A percentile compares a stretch with the other conserved stretches of the same genome.
These are phyloP conservation scores for Saccharomycopsis oosterbeekiorum DNA, from an alignment of 805 yeast species.

Conservation along the genomic window DNA sequence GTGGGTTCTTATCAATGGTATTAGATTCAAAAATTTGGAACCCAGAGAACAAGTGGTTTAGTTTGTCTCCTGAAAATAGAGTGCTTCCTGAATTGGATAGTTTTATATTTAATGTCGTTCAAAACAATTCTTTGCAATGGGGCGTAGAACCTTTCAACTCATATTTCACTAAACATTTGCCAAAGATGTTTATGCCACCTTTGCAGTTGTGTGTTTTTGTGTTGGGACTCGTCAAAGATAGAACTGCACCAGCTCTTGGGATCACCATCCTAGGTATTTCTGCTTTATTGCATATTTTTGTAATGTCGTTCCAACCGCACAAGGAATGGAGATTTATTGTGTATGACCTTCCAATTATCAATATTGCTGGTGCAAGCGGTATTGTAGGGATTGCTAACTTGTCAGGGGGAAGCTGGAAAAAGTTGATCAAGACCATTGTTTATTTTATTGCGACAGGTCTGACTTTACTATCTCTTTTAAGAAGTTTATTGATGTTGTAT, in stretches of 20 bases:
- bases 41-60: slow-evolving; percentile 63
- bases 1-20: slow-evolving; percentile 35
- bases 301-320: slow-evolving; percentile 77
- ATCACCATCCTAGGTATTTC: slow-evolving; percentile 41
- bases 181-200: slow-evolving; percentile 36
- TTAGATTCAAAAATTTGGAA: slow-evolving; percentile 81
- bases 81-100: slow-evolving; percentile 71
- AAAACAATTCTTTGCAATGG: slow-evolving; percentile 71
- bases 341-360: slow-evolving; percentile 62
- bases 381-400: slow-evolving; percentile 32
- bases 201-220: slow-evolving; percentile 63
- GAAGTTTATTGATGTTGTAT: slow-evolving; percentile 44
- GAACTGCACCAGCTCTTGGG: slow-evolving; percentile 31
- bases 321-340: slow-evolving; percentile 91
- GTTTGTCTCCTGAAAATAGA: slow-evolving; percentile 22
- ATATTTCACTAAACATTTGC: slow-evolving; percentile 47
- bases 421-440: slow-evolving; percentile 13
- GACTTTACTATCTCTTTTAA: slow-evolving; percentile 23
- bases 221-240: slow-evolving; percentile 69
- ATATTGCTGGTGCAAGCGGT: slow-evolving; percentile 55
- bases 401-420: slow-evolving; percentile 21
- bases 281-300: slow-evolving; percentile 42
- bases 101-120: slow-evolving; percentile 64
- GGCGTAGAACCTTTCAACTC: slow-evolving; percentile 69
- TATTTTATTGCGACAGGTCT: background rate